phyloP scores from a whole-genome alignment of 139 green algal genomes.

The Chlorella sp. region DNA sequence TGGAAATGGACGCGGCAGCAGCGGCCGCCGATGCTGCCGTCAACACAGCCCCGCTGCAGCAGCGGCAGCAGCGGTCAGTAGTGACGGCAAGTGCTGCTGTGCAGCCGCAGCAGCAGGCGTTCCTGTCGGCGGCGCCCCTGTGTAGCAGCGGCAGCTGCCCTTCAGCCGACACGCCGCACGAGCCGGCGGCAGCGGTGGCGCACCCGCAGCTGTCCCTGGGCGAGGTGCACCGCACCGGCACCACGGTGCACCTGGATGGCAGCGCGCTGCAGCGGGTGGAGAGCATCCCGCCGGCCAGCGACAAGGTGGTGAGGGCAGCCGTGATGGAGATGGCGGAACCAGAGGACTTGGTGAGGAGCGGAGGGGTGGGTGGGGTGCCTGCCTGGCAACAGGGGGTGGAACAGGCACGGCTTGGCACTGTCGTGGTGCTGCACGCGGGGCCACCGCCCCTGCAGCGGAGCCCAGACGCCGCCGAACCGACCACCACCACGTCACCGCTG shows the following conservation, averaged over 20 bases:
- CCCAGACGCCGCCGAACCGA: too few species aligned
- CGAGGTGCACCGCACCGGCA: background rate
- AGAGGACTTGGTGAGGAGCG: slow-evolving; percentile 14
- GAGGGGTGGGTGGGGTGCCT: background rate
- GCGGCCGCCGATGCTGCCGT: background rate
- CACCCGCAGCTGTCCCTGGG: background rate
- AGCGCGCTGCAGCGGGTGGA: slow-evolving; percentile 7
- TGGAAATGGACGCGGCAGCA: background rate
- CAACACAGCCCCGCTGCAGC: background rate
- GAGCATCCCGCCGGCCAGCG: background rate
- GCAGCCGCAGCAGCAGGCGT: background rate
- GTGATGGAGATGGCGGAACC: background rate
- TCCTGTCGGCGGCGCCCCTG: background rate
- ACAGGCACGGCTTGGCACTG: too few species aligned
- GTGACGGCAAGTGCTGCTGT: too few species aligned
- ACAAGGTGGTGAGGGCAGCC: slow-evolving; percentile 1
- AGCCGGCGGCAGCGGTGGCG: background rate
- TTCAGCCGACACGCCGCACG: background rate
- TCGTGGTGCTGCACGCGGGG: too few species aligned
- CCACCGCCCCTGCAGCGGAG: too few species aligned
- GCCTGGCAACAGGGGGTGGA: background rate
- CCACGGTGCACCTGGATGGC: slow-evolving; percentile 2
- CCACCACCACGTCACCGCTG: too few species aligned
- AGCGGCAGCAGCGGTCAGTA: background rate
- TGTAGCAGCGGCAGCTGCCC: background rate